Evolutionary conservation across 108 stramenopile species (phyloP).

Genomic region (Discostella stelligeroides): DNA sequence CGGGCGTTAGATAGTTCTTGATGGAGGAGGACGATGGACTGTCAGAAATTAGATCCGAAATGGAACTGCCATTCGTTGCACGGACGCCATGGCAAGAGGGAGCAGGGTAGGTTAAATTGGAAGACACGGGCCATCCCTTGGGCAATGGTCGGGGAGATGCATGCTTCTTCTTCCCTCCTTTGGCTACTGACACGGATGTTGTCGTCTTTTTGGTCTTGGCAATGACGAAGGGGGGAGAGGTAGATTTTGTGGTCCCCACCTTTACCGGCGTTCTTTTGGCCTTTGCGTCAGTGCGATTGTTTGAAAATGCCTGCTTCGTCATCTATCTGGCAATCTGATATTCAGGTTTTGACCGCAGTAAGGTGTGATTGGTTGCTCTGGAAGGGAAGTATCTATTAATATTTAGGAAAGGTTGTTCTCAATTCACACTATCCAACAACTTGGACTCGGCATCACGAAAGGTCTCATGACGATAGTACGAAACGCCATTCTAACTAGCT

Average conservation of each 20-base stretch:
- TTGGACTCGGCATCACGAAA: too few species aligned
- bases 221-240: too few species aligned
- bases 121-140: neutral
- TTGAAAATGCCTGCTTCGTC: neutral
- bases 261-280: neutral
- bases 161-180: neutral
- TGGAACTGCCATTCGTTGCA: neutral
- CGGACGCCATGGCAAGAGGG: neutral
- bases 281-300: neutral
- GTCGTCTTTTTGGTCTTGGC: neutral
- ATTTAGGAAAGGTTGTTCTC: too few species aligned
- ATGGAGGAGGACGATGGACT: too few species aligned
- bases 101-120: neutral
- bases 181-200: neutral
- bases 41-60: neutral
- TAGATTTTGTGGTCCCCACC: neutral
- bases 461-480: too few species aligned
- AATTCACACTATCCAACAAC: too few species aligned
- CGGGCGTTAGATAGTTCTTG: slow-evolving; percentile 21
- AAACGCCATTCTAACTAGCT: too few species aligned
- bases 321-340: neutral
- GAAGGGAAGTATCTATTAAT: neutral
- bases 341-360: too few species aligned
- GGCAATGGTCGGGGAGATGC: neutral
- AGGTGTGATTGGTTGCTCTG: too few species aligned